Base-by-base conservation (phyloP, 352 stramenopile genomes). In the Phytopythium ostracodes region DNA sequence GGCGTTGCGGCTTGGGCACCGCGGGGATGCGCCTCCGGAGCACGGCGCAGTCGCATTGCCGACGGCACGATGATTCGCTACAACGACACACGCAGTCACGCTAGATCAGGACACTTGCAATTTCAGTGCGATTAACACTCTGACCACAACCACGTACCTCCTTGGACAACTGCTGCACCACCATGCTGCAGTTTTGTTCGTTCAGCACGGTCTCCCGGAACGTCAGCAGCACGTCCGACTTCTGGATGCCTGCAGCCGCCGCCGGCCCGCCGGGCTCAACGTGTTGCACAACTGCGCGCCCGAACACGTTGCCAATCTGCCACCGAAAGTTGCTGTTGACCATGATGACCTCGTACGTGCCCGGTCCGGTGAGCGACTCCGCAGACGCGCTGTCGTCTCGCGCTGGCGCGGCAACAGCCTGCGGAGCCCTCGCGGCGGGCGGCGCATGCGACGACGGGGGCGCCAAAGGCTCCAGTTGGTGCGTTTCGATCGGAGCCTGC, bases 281-380 rank as follows among this genome's bases (percentile, higher is more conserved):
- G 65, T 77, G 76, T 56, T 94, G 83, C 22, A 96, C 87, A 17
- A 96, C 87, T 1, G 83, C 81, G 20, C 87, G 87, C 12, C 84
- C 87, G 71, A 94, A 92, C 4, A 96, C 84, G 38, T 81, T 91
- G 36, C 83, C 83, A 49, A 96, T 94, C 63, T 91, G 81, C 87
- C 87, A 96, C 62, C 76, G 70, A 31, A 94, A 85, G 43, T 89
- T 81, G 46, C 70, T 77, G 53, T 86, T 88, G 24, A 75, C 68
- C 72, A 94, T 87, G n/a, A 87, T 75, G 29, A 92, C 84, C 63
- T 96, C 84, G 62, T 93, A 96, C 40, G 81, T 92, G 22, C 77
- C 84, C 38, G 77, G 81, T 35, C 72, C 74, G 57, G 80, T 71
- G 53, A 93, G 52, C 24, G 70, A 72, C 29, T 92, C 79, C 12